Conservation (phyloP, 306 rosid species). For the Malus orientalis region DNA sequence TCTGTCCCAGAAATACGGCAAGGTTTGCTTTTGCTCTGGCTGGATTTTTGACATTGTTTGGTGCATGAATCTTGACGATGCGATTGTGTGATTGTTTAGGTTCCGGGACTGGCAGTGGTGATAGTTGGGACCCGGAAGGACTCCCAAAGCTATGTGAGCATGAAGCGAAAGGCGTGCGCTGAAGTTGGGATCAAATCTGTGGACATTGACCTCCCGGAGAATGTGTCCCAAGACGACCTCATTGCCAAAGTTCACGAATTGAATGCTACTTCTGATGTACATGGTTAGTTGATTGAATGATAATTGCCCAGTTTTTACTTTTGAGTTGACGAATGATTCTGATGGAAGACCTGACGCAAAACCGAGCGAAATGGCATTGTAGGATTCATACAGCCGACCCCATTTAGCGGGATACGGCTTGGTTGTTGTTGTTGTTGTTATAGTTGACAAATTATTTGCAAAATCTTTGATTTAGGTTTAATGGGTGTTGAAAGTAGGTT, state of each 20-base stretch:
- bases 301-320: background rate
- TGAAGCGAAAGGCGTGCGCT: slow-evolving; percentile 86
- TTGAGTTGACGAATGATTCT: background rate
- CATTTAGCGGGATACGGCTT: too few relatives aligned
- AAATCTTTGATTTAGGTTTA: background rate
- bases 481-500: background rate
- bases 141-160: slow-evolving; percentile 71
- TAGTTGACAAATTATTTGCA: background rate
- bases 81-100: slow-evolving; percentile 25
- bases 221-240: slow-evolving; percentile 55
- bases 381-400: too few relatives aligned
- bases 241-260: slow-evolving; percentile 52
- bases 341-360: too few relatives aligned
- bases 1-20: slow-evolving; percentile 62
- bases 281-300: slow-evolving; percentile 38
- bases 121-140: slow-evolving; percentile 82
- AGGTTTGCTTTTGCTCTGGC: slow-evolving; percentile 37
- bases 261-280: slow-evolving; percentile 65
- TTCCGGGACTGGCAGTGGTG: slow-evolving; percentile 90
- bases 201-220: slow-evolving; percentile 70
- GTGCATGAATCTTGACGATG: background rate
- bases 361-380: too few relatives aligned
- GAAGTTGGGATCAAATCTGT: slow-evolving; percentile 79
- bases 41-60: background rate
- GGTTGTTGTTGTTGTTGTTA: too few relatives aligned